Evolutionary conservation across 352 stramenopile species (phyloP).

Genomic region (Albugo candida): DNA sequence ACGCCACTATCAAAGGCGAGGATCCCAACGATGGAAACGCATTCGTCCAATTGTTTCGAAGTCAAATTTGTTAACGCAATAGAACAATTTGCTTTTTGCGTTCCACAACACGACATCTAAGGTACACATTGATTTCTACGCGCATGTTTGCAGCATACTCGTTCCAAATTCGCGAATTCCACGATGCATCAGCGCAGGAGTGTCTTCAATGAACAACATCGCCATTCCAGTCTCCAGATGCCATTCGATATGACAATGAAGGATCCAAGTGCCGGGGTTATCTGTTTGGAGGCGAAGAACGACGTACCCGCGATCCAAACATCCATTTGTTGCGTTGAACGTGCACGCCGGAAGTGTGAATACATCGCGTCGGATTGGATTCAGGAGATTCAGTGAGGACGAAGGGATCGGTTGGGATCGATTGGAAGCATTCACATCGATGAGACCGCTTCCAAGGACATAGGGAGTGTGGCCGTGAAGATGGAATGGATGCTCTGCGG

Average conservation of each 20-base stretch:
- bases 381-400: slow-evolving; percentile 10
- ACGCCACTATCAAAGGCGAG: slow-evolving; percentile 56
- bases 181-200: slow-evolving; percentile 4
- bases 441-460: slow-evolving; percentile 15
- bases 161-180: not conserved
- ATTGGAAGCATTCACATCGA: not conserved
- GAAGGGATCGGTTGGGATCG: slow-evolving; percentile 10
- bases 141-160: no score
- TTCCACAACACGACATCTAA: no score
- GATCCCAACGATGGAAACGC: slow-evolving; percentile 32
- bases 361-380: slow-evolving; percentile 18
- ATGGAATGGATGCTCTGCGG: slow-evolving; percentile 25
- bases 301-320: slow-evolving; percentile 17
- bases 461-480: slow-evolving; percentile 18
- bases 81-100: no score
- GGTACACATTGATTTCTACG: no score
- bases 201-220: slow-evolving; percentile 22
- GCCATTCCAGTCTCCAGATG: slow-evolving; percentile 19
- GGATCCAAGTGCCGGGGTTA: slow-evolving; percentile 24
- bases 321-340: slow-evolving; percentile 11
- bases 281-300: slow-evolving; percentile 19
- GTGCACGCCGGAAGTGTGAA: slow-evolving; percentile 18
- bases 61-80: no score
- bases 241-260: slow-evolving; percentile 34
- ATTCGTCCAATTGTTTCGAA: slow-evolving; percentile 26